A percentile compares a stretch with the other conserved stretches of the same genome.
These are phyloP conservation scores for Sclerotiophoma versabilis DNA, from an alignment of 2,329 filamentous ascomycete species.

Conservation along the genomic window DNA sequence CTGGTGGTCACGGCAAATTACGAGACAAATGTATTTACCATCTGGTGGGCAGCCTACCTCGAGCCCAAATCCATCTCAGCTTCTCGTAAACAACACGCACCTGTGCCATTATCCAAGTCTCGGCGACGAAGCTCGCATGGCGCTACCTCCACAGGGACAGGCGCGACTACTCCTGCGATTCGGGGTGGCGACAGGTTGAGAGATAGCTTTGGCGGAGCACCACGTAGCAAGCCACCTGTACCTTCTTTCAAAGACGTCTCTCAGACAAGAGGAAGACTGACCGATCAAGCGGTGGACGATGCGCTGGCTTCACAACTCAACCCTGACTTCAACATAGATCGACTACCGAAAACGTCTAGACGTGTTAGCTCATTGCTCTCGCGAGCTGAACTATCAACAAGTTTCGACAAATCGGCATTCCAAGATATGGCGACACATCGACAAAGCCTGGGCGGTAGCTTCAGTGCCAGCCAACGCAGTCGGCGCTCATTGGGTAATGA, in stretches of 20 bases:
- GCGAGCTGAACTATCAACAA: slow-evolving; percentile 83
- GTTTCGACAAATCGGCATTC: slow-evolving; percentile 81
- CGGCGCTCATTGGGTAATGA: slow-evolving; percentile 77
- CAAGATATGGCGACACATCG: slow-evolving; percentile 68
- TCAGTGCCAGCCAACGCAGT: slow-evolving; percentile 63
- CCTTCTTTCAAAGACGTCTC: slow-evolving; percentile 49
- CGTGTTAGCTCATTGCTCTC: slow-evolving; percentile 92
- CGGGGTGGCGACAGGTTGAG: slow-evolving; percentile 69
- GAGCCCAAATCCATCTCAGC: slow-evolving; percentile 65
- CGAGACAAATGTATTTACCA: slow-evolving; percentile 76
- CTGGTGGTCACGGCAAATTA: slow-evolving; percentile 83
- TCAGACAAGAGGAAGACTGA: slow-evolving; percentile 41
- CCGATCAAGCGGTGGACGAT: slow-evolving; percentile 54
- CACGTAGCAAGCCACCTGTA: slow-evolving; percentile 53
- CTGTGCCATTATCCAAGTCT: slow-evolving; percentile 54
- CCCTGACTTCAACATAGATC: slow-evolving; percentile 57
- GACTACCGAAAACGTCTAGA: slow-evolving; percentile 68
- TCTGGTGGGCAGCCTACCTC: slow-evolving; percentile 85
- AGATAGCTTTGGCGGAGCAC: slow-evolving; percentile 74
- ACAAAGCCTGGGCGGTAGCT: slow-evolving; percentile 51
- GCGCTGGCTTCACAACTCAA: slow-evolving; percentile 59
- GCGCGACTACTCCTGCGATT: slow-evolving; percentile 74
- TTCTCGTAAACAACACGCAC: slow-evolving; percentile 51
- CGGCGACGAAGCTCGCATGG: slow-evolving; percentile 69
- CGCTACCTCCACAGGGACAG: slow-evolving; percentile 68